Percentiles rank a stretch among this genome's conserved stretches.
phyloP scores from a whole-genome alignment of 2,329 filamentous ascomycete genomes.

The Colletotrichum horii region DNA sequence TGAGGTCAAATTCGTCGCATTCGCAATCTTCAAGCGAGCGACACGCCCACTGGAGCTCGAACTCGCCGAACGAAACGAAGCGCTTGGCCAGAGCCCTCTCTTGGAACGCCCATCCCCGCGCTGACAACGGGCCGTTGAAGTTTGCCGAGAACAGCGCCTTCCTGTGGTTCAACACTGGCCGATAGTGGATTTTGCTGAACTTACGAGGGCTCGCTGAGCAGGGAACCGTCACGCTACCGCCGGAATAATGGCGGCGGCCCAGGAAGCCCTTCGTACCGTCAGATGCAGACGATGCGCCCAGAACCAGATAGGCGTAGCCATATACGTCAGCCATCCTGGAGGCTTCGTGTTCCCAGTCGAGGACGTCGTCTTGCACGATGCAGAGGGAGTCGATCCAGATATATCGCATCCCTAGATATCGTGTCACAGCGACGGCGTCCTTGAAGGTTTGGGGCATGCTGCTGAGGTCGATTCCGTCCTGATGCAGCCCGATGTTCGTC shows the following conservation, averaged over 20 bases:
- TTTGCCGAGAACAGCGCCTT: background rate
- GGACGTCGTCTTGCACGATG: slow-evolving; percentile 21
- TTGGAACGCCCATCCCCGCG: background rate
- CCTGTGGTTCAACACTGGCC: background rate
- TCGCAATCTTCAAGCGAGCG: background rate
- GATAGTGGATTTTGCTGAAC: background rate
- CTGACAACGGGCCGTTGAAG: background rate
- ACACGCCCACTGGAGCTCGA: background rate
- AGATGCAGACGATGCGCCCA: background rate
- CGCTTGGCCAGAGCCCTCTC: background rate
- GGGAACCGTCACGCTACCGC: background rate
- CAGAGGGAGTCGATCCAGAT: slow-evolving; percentile 24
- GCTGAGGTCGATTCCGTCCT: background rate
- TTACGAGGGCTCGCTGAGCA: background rate
- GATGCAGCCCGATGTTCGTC: background rate
- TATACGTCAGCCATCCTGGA: background rate
- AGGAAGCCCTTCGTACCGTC: background rate
- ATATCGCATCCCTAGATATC: slow-evolving; percentile 14
- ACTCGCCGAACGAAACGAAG: background rate
- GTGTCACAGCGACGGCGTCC: slow-evolving; percentile 11
- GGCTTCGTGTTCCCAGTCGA: slow-evolving; percentile 16
- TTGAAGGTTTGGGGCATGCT: slow-evolving; percentile 5
- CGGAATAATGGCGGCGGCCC: background rate
- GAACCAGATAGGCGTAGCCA: background rate
- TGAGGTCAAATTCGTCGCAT: background rate